Conservation (phyloP, 1,139 yeast genomes). For the Lodderomyces jiufengensis region DNA sequence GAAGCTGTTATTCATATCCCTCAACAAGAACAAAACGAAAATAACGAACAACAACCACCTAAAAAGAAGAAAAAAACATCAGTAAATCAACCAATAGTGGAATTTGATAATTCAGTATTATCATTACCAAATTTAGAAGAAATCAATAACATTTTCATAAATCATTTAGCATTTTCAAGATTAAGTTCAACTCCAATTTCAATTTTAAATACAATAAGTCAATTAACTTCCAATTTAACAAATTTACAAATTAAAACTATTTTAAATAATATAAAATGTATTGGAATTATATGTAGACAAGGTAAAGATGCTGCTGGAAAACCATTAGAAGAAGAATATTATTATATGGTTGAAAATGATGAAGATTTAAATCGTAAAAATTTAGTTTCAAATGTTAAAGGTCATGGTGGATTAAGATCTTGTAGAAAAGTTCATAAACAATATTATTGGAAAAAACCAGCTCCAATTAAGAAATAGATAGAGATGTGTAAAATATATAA, state of each 20-base stretch:
- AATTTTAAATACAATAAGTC: constrained; percentile 58
- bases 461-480: constrained; percentile 39
- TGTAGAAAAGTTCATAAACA: constrained; percentile 95
- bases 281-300: constrained; percentile 80
- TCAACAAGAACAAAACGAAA: constrained; percentile 9
- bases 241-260: constrained; percentile 51
- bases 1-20: constrained; percentile 8
- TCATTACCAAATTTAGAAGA: constrained; percentile 44
- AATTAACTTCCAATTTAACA: constrained; percentile 39
- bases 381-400: constrained; percentile 73
- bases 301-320: constrained; percentile 98
- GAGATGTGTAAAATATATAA: neutral
- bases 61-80: constrained; percentile 6
- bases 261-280: constrained; percentile 48
- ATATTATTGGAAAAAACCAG: constrained; percentile 80
- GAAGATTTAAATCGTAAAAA: constrained; percentile 62
- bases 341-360: constrained; percentile 83
- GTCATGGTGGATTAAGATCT: constrained; percentile 75
- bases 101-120: constrained; percentile 17
- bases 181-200: constrained; percentile 82
- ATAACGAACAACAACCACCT: constrained; percentile 9
- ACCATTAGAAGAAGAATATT: constrained; percentile 88
- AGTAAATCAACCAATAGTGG: constrained; percentile 12
- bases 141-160: constrained; percentile 63
- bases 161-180: constrained; percentile 88